Conservation (phyloP, 2,329 filamentous ascomycete genomes). For the Fusarium sp. region DNA sequence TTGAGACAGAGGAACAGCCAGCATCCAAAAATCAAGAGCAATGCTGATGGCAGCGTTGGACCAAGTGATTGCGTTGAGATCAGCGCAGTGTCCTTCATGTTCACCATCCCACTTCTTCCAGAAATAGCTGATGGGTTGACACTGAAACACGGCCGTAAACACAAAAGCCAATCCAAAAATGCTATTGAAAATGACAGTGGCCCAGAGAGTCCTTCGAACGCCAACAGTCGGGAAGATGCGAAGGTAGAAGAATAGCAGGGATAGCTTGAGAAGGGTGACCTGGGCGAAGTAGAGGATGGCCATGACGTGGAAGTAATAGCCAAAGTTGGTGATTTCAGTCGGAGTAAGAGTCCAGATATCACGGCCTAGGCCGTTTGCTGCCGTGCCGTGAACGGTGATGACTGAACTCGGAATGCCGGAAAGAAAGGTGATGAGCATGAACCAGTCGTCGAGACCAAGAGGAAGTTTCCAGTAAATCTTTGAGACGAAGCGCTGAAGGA, state of each 20-base stretch:
- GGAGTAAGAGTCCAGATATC: conserved; percentile 60
- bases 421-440: conserved; percentile 44
- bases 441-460: conserved; percentile 52
- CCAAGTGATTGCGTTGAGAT: conserved; percentile 59
- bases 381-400: conserved; percentile 45
- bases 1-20: conserved; percentile 59
- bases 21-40: conserved; percentile 59
- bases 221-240: conserved; percentile 57
- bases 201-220: conserved; percentile 54
- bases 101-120: conserved; percentile 63
- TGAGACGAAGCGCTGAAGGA: conserved; percentile 52
- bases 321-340: conserved; percentile 54
- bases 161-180: conserved; percentile 54
- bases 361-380: conserved; percentile 55
- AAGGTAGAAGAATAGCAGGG: conserved; percentile 63
- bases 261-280: conserved; percentile 57
- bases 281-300: conserved; percentile 57
- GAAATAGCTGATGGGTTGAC: conserved; percentile 58
- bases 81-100: conserved; percentile 57
- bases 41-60: conserved; percentile 63
- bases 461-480: conserved; percentile 47
- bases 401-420: conserved; percentile 44
- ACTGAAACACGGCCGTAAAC: conserved; percentile 58
- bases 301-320: conserved; percentile 54
- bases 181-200: conserved; percentile 51